Conservation (phyloP, 345 rosid species). For the Corchorus olitorius region DNA sequence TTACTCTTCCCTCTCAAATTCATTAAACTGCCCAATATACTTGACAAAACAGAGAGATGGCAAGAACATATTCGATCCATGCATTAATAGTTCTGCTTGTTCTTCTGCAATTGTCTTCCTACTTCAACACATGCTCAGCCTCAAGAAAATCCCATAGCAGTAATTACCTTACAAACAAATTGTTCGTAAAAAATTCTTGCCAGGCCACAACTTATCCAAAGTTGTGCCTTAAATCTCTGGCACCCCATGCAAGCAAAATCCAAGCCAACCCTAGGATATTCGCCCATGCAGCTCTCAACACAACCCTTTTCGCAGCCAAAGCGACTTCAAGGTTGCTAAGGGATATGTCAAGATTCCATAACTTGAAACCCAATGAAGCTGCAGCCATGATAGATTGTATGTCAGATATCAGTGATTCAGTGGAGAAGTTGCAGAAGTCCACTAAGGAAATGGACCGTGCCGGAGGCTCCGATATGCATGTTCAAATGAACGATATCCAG, state of each 20-base stretch:
- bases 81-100: conserved; percentile 7
- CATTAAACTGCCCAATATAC: not conserved
- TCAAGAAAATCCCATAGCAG: not conserved
- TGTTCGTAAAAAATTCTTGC: conserved; percentile 38
- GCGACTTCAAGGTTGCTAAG: conserved; percentile 27
- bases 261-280: conserved; percentile 38
- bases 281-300: conserved; percentile 33
- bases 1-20: not conserved
- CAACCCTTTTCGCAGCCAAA: conserved; percentile 27
- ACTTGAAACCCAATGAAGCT: conserved; percentile 30
- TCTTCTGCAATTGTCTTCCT: conserved; percentile 8
- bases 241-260: conserved; percentile 33
- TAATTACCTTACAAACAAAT: not conserved
- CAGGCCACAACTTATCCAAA: conserved; percentile 34
- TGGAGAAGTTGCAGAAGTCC: conserved; percentile 27
- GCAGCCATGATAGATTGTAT: conserved; percentile 42
- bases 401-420: conserved; percentile 31
- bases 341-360: conserved; percentile 15
- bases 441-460: conserved; percentile 26
- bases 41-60: not conserved
- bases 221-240: conserved; percentile 43
- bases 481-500: conserved; percentile 37
- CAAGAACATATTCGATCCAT: not conserved
- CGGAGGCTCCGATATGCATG: conserved; percentile 23
- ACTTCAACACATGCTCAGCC: conserved; percentile 13